phyloP scores from a whole-genome alignment of 257 asterid species.

The Knoxia roxburghii region DNA sequence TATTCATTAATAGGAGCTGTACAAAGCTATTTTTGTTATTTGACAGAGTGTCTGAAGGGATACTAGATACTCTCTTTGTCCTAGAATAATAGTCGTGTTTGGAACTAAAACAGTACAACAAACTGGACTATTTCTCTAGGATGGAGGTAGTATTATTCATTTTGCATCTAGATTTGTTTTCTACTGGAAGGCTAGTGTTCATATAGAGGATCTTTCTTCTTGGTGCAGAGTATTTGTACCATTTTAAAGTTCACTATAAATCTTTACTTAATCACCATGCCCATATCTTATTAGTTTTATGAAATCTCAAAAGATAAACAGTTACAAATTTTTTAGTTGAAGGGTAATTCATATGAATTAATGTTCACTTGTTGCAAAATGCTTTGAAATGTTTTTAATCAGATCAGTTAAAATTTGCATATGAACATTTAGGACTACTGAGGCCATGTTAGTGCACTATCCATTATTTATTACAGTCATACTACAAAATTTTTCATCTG shows the following conservation, averaged over 20 bases:
- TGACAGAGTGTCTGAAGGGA: too few species aligned
- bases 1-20: neutral
- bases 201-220: too few species aligned
- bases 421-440: neutral
- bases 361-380: neutral
- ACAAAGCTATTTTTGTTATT: neutral
- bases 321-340: neutral
- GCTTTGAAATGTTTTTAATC: neutral
- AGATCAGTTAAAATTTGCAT: neutral
- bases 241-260: neutral
- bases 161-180: neutral
- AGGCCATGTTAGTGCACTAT: neutral
- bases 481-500: neutral
- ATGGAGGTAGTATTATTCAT: too few species aligned
- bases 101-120: too few species aligned
- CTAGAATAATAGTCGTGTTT: too few species aligned
- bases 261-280: neutral
- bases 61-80: too few species aligned
- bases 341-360: neutral
- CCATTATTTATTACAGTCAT: neutral
- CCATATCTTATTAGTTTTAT: neutral
- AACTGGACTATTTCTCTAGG: too few species aligned
- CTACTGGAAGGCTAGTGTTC: neutral
- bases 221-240: neutral
- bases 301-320: neutral